A percentile compares a stretch with the other conserved stretches of the same genome.
These are phyloP conservation scores for Auricularia sp. DNA, from an alignment of 768 basidiomycete genomes.

Conservation along the genomic window DNA sequence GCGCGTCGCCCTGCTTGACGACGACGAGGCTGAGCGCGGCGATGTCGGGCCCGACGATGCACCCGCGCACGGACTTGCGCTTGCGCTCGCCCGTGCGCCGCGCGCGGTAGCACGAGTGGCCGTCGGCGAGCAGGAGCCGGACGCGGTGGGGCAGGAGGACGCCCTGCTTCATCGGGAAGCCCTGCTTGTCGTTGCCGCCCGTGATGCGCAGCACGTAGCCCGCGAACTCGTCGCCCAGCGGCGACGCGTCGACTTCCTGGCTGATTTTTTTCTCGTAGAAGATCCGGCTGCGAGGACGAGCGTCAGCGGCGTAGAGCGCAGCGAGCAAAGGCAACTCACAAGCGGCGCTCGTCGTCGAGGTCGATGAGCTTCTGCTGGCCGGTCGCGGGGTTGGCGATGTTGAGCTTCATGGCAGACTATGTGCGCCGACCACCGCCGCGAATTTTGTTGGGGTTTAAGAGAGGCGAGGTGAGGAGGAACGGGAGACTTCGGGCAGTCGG, in stretches of 20 bases:
- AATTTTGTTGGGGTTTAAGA: background rate
- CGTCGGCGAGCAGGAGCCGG: conserved; percentile 84
- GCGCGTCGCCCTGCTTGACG: conserved; percentile 89
- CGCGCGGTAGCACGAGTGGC: conserved; percentile 94
- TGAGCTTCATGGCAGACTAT: conserved; percentile 77
- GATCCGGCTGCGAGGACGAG: conserved; percentile 51
- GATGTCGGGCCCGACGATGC: conserved; percentile 96
- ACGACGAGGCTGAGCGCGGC: conserved; percentile 89
- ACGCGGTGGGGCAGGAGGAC: conserved; percentile 92
- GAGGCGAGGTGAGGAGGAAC: conserved; percentile 3
- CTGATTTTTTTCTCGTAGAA: conserved; percentile 97
- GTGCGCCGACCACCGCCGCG: background rate
- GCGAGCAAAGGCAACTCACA: conserved; percentile 33
- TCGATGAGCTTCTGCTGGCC: conserved; percentile 96
- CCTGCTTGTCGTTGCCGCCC: conserved; percentile 97
- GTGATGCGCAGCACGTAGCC: conserved; percentile 96
- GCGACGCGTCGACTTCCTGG: conserved; percentile 87
- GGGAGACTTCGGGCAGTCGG: background rate
- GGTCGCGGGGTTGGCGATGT: conserved; percentile 96
- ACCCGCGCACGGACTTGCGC: conserved; percentile 97
- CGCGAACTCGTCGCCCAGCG: conserved; percentile 91
- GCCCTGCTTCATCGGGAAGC: conserved; percentile 99
- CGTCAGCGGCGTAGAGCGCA: conserved; percentile 3
- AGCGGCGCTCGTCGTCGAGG: conserved; percentile 83
- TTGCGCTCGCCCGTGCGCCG: conserved; percentile 93